phyloP scores from a whole-genome alignment of 345 rosid species.

The Anacardium occidentale region DNA sequence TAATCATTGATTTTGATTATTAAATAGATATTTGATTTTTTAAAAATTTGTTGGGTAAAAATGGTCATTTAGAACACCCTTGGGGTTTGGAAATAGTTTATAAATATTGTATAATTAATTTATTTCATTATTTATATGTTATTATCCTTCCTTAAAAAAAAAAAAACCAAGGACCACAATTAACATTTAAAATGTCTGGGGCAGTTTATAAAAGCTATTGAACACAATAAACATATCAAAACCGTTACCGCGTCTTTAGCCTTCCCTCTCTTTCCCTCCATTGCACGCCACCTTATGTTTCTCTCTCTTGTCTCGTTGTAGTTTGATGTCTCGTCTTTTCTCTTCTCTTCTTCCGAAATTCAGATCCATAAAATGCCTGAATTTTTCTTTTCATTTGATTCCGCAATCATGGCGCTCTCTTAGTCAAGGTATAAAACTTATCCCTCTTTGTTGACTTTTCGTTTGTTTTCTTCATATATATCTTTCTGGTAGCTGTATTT shows the following conservation, averaged over 20 bases:
- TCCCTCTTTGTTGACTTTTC: background rate
- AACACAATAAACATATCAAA: background rate
- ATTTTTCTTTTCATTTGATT: background rate
- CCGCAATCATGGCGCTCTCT: background rate
- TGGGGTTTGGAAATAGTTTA: no score
- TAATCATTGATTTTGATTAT: no score
- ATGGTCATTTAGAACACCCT: no score
- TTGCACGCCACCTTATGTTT: background rate
- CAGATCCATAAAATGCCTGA: slow-evolving; percentile 2
- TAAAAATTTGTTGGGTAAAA: no score
- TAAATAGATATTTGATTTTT: no score
- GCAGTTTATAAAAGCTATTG: no score
- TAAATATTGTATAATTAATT: no score
- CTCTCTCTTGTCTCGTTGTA: background rate
- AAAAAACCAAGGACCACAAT: no score
- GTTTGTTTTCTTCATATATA: background rate
- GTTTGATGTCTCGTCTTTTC: no score
- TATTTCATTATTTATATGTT: no score
- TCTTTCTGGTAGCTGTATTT: background rate
- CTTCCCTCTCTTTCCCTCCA: background rate
- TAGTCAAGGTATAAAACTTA: background rate
- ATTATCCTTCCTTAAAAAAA: no score
- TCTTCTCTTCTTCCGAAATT: background rate
- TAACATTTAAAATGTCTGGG: no score
- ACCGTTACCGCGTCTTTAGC: slow-evolving; percentile 13